These are phyloP conservation scores for Trichomonas tenax DNA, from an alignment of 208 protist genomes.

Conservation along the genomic window DNA sequence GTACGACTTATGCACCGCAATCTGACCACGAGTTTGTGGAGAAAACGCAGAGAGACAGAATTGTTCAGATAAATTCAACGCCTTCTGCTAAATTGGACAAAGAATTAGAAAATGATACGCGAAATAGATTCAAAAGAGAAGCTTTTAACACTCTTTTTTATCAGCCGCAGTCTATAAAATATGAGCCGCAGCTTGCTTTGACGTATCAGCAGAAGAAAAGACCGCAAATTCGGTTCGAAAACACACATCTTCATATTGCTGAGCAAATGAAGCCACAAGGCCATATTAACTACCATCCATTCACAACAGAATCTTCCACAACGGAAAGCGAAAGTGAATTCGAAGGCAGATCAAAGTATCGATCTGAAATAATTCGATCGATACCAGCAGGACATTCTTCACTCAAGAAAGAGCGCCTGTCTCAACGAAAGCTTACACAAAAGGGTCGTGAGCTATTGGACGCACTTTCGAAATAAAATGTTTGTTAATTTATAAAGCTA, in stretches of 20 bases:
- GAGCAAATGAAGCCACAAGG: too few relatives aligned
- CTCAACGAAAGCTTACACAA: neutral
- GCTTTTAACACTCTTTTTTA: neutral
- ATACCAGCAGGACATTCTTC: neutral
- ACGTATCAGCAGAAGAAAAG: neutral
- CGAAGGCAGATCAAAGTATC: neutral
- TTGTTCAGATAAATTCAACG: neutral
- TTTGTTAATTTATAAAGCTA: too few relatives aligned
- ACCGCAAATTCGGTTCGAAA: neutral
- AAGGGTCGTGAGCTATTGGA: neutral
- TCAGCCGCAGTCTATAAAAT: neutral
- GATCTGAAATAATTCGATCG: neutral
- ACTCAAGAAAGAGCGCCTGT: neutral
- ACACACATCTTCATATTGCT: neutral
- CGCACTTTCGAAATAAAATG: neutral
- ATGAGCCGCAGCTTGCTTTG: neutral
- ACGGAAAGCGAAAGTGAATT: slow-evolving; percentile 18
- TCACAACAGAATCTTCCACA: slow-evolving; percentile 15
- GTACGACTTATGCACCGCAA: neutral
- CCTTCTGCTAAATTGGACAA: neutral
- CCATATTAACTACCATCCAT: neutral
- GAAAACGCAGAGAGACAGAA: neutral
- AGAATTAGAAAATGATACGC: neutral
- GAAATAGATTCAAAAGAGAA: neutral
- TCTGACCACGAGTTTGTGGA: neutral